Evolutionary conservation across 306 rosid genomes (phyloP), one percentile per base, ranked within the genome.

Genomic region (Citrullus mucosospermus): DNA sequence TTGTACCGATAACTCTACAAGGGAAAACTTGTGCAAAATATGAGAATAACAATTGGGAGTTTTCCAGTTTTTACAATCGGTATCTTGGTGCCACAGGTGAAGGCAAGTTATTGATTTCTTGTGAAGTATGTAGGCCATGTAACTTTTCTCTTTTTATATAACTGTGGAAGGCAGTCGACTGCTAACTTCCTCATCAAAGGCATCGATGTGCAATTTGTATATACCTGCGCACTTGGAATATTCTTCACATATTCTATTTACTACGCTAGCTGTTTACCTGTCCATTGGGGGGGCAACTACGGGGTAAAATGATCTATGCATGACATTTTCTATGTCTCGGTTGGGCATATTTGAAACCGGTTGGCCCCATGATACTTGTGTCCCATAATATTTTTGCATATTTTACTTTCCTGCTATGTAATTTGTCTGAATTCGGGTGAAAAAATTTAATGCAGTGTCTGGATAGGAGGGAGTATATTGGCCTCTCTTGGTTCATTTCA

Each of bases 401-500:
- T 41, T 43, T 43, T 68, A 22, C 22, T 46, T 71, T 46, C 76
- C 20, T 71, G 14, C 39, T 71, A 14, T 48, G 58, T 25, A 18
- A 36, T 68, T 56, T 80, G 12, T 9, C 66, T 80, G 50, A 55
- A 18, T 20, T 58, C 54, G 57, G 62, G 13, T 30, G 55, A 43
- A 6, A 12, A 34, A 73, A 11, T 38, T 62, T 70, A 53, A 54
- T 66, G 59, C 74, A 95, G 99, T 79, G 99, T 95, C 59, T 95
- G 99, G 99, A 95, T 95, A 54, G 99, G 99, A 59, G 99, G 99
- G 73, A 95, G 99, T 70, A 95, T 95, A 84, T 87, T 95, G 92
- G 99, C 99, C 41, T 95, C 99, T 79, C 99, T 95, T 83, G 99
- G 99, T 82, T 95, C 99, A 83, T 92, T 95, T 88, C 99, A 95